Base-by-base conservation (phyloP, 2,329 filamentous ascomycete genomes). In the Rhinocladiella mackenziei region DNA sequence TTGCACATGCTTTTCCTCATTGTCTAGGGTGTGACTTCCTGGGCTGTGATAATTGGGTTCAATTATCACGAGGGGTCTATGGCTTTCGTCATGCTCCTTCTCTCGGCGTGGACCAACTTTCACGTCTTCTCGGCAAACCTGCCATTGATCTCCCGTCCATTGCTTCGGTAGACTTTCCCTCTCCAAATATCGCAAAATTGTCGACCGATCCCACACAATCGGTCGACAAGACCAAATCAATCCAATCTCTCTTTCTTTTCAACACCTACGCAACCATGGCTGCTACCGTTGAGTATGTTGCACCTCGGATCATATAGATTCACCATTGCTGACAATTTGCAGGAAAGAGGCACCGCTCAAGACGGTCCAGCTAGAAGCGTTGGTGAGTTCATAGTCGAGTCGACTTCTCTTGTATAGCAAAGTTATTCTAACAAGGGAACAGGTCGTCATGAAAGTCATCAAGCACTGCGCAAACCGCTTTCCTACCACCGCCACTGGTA, bases 391-490 rank as follows among this genome's bases (percentile, higher is more conserved):
- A 56, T 56, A 59, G 51, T 60, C 60, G 65, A 61, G 57, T 60
- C n/a, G n/a, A n/a, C n/a, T n/a, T n/a, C n/a, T 58, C 49, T 52
- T 50, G 53, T 52, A 20, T 26, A 53, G 48, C 55, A 37, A 44
- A 37, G 17, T 44, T 52, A 60, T 65, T 37, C 63, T 47, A n/a
- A n/a, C n/a, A n/a, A 40, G 37, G 40, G 37, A 35, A 48, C 35
- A 92, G 86, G 86, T 94, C 62, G 86, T 94, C 59, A 91, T 96
- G 85, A 95, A 96, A 76, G 89, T 97, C 66, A 89, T 94, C 70
- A 96, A 94, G 73, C 89, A 96, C 75, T 88, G 86, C 73, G 84
- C 88, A 45, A 80, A 86, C 60, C 78, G 79, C 42, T 96, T 95
- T 72, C 91, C 91, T 36, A 91, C 88, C 39, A 83, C 83, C 44